Conservation (phyloP, 2,329 filamentous ascomycete genomes). For the Fusarium aywerte region DNA sequence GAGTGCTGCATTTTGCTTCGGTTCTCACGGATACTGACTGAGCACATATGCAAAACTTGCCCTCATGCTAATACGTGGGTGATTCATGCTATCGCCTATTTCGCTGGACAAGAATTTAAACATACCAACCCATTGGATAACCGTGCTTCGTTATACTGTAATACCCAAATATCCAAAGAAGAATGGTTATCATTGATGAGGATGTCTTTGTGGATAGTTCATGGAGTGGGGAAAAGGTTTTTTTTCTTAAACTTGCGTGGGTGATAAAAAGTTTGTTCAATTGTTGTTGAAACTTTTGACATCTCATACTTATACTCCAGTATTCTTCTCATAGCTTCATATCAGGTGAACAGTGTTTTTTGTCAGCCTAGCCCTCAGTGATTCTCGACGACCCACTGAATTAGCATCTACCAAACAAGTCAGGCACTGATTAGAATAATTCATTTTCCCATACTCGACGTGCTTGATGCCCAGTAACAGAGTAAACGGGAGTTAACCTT, state of each 20-base stretch:
- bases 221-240: neutral
- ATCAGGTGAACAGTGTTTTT: neutral
- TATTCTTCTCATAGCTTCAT: neutral
- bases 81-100: no score
- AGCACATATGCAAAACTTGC: no score
- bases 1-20: neutral
- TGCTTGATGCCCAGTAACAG: neutral
- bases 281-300: neutral
- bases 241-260: neutral
- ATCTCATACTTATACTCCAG: neutral
- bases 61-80: no score
- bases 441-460: neutral
- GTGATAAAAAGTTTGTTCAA: neutral
- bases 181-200: neutral
- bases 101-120: no score
- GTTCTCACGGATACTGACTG: neutral
- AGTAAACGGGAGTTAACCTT: neutral
- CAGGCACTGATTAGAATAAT: conserved; percentile 7
- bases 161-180: neutral
- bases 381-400: conserved; percentile 31
- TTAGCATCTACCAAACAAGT: conserved; percentile 30
- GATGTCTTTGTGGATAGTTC: neutral
- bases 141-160: no score
- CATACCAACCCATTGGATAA: no score
- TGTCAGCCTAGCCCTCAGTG: neutral